Percentiles rank a stretch among this genome's conserved stretches.
Conservation (phyloP, 2,329 filamentous ascomycete species). For the Neospermospora avenae region DNA sequence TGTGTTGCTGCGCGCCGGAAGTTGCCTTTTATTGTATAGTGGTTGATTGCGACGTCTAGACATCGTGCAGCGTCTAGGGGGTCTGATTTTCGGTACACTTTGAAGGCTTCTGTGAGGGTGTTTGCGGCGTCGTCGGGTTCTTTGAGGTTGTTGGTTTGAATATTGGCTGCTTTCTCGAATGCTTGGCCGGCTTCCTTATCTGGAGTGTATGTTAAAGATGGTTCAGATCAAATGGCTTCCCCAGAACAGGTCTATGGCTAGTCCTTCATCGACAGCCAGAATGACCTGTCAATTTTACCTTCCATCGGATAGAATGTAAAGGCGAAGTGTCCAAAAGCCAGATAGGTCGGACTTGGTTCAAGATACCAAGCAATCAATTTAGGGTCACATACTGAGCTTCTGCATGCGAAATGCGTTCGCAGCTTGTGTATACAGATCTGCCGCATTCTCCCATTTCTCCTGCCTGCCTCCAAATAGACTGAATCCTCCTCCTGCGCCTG, state of each 20-base stretch:
- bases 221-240: not conserved
- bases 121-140: constrained; percentile 93
- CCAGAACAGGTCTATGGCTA: no score
- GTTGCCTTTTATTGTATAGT: constrained; percentile 87
- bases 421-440: constrained; percentile 82
- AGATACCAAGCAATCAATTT: not conserved
- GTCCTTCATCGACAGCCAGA: no score
- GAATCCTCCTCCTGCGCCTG: constrained; percentile 75
- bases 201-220: constrained; percentile 37
- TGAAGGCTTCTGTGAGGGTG: constrained; percentile 85
- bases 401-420: constrained; percentile 90
- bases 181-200: constrained; percentile 82
- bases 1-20: constrained; percentile 87
- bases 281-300: no score
- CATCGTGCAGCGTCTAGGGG: constrained; percentile 80
- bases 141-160: constrained; percentile 78
- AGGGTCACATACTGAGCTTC: constrained; percentile 63
- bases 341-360: no score
- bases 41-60: constrained; percentile 73
- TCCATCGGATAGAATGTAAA: no score
- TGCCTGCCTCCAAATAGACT: constrained; percentile 82
- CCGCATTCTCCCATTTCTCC: constrained; percentile 88
- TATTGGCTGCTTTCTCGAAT: constrained; percentile 80
- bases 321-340: no score
- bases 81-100: constrained; percentile 84